Base-by-base conservation (phyloP, 495 filamentous ascomycete genomes). In the Aspergillus homomorphus region DNA sequence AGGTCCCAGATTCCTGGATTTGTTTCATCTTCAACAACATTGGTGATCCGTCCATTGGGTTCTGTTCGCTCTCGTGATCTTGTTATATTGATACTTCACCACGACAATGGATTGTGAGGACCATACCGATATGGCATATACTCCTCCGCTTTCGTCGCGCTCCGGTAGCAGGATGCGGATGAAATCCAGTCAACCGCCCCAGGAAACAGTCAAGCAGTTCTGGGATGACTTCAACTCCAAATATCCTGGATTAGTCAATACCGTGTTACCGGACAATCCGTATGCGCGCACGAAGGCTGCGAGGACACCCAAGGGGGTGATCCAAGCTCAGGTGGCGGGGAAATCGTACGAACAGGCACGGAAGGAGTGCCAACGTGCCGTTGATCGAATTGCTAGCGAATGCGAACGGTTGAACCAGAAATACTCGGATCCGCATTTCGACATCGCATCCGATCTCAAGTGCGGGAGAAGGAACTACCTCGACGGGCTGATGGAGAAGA, bases 371-470 rank as follows among this genome's bases (percentile, higher is more conserved):
- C 72, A 74, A 54, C 78, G 77, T 45, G 90, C 91, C 52, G 92
- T 96, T 6, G 84, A 83, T 30, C 87, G 90, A 64, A 96, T 96
- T 65, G 83, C 88, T 9, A 84, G 80, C 60, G 91, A 96, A 71
- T 96, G 92, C 70, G 77, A 85, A 22, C 81, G 89, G 9, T 77
- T 94, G 57, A 96, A 97, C 69, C 87, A 91, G 67, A 96, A 93
- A 70, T 97, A 96, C 66, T 83, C 87, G 4, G 92, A 97, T 72
- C 83, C 87, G 23, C 86, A 93, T 70, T 96, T 96, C 67, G 90
- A 96, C 68, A 86, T 97, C 51, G 89, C 92, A 63, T 77, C 82
- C 54, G 92, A 95, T 66, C 75, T 92, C 53, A 89, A 90, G 76
- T 77, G 75, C 26, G 75, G 74, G 15, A 67, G 63, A 19, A 76